Evolutionary conservation across 2,329 filamentous ascomycete species (phyloP), one percentile per base, ranked within the genome.

Genomic region (Mycocentrospora acerina): DNA sequence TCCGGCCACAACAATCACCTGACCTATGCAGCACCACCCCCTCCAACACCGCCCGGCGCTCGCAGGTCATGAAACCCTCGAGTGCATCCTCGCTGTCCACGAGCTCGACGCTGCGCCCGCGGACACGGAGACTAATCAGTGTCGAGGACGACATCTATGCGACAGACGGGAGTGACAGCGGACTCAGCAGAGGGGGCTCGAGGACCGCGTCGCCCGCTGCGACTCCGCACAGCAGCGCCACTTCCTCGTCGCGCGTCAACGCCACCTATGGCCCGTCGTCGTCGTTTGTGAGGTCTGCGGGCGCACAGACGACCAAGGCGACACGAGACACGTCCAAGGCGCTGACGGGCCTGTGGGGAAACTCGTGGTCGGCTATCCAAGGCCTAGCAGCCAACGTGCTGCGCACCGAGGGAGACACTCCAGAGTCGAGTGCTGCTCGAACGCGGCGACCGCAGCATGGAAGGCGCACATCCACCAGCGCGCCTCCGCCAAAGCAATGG

Each of bases 331-430:
- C 62, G 7, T 52, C 60, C 10, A 48, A 53, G 16, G 48, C 55
- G n/a, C 48, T 75, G 16, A 69, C 72, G 10, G 69, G 66, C 10
- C 46, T 76, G 28, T 76, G 70, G 67, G 71, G 71, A 10, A 74
- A 63, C 42, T 73, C 72, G 12, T 76, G 72, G 73, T 70, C 65
- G 19, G 64, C 72, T 25, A 57, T 77, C 28, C 73, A 76, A 45
- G 71, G 68, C 36, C 68, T 77, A 32, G 73, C 74, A 7, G 71
- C 71, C 17, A 74, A 72, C 38, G 63, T 77, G 27, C 60, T 76
- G 16, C 71, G 72, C 25, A 71, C 49, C 37, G 72, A 74, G 24
- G 40, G 48, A 22, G 32, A 45, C 14, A 34, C 47, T 16, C 53
- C 37, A 33, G 49, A 48, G 17, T 40, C 55, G 28, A 41, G 31